Base-by-base conservation (phyloP, 306 rosid genomes). In the Elaeagnus macrophylla region DNA sequence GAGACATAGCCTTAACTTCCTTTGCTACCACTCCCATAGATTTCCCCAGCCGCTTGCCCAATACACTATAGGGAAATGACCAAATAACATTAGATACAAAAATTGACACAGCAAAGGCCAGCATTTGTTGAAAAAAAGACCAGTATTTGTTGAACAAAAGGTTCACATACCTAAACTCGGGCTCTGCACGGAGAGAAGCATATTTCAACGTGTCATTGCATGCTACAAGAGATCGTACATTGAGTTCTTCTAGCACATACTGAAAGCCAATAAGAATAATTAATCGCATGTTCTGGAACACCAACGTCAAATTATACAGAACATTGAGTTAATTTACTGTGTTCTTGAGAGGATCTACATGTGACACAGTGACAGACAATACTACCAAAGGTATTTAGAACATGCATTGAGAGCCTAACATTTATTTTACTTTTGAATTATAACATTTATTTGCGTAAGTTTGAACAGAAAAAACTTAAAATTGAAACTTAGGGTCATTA, bases 1-100 rank as follows among this genome's bases (percentile, higher is more conserved):
- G 94, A 9, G 93, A 76, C 97, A 91, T 80, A 47, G 82, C 80
- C 79, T 86, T 86, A 46, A 91, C 65, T 78, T 84, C 85, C 68
- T 78, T 82, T 46, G 97, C 87, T 67, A 87, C 93, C 17, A 67
- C 43, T 60, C 82, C 95, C 97, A 91, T 91, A 50, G 84, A 71
- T 71, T 84, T 91, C 41, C 97, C 96, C 15, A 91, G 85, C 59
- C 95, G 85, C 86, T 86, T 91, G 11, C 97, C 96, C 49, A 91
- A 64, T 39, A 84, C 45, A 25, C 97, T 90, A 74, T 39, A 68
- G 32, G 51, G 53, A 51, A 70, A 44, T 9, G 42, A n/a, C 6
- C 41, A 37, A 53, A 17, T 43, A 46, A 56, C 38, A 64, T 64
- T 17, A 61, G 66, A 44, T 56, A 64, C 37, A 37, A 38, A 51